A percentile compares a stretch with the other conserved stretches of the same genome.
Conservation (phyloP, 192 early-diverging fungal species). For the Podochytrium sp. region DNA sequence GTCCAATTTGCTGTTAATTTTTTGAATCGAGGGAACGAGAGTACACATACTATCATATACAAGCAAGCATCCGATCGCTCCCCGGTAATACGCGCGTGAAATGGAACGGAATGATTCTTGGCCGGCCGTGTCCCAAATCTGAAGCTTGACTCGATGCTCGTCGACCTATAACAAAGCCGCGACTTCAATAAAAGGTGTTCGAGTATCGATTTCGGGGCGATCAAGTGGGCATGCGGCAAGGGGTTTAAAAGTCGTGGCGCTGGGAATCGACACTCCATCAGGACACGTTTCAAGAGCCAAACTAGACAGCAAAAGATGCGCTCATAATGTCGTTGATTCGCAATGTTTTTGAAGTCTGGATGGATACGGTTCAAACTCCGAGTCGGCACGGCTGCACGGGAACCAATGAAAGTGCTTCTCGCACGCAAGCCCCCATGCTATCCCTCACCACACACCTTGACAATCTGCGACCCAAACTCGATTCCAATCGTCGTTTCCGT, state of each 20-base stretch:
- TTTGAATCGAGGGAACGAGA: background rate
- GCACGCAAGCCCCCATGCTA: background rate
- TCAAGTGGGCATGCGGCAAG: too few relatives aligned
- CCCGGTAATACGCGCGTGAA: conserved; percentile 48
- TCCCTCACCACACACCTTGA: conserved; percentile 14
- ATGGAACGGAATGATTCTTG: conserved; percentile 48
- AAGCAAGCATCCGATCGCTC: conserved; percentile 42
- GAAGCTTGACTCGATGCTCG: conserved; percentile 85
- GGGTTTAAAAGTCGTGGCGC: too few relatives aligned
- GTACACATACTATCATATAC: conserved; percentile 22
- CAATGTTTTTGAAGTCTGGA: too few relatives aligned
- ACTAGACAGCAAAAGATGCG: too few relatives aligned
- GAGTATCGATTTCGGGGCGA: too few relatives aligned
- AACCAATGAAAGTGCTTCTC: background rate
- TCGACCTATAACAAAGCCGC: too few relatives aligned
- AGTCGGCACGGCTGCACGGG: background rate
- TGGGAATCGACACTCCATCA: too few relatives aligned
- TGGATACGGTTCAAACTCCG: background rate
- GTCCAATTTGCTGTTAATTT: background rate
- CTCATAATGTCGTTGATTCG: too few relatives aligned
- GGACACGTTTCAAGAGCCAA: too few relatives aligned
- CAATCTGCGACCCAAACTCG: conserved; percentile 44
- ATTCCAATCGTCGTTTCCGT: conserved; percentile 50
- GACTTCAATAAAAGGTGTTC: too few relatives aligned
- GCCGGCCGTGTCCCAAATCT: conserved; percentile 93